Conservation (phyloP, 805 yeast genomes). For the Lachancea nothofagi region DNA sequence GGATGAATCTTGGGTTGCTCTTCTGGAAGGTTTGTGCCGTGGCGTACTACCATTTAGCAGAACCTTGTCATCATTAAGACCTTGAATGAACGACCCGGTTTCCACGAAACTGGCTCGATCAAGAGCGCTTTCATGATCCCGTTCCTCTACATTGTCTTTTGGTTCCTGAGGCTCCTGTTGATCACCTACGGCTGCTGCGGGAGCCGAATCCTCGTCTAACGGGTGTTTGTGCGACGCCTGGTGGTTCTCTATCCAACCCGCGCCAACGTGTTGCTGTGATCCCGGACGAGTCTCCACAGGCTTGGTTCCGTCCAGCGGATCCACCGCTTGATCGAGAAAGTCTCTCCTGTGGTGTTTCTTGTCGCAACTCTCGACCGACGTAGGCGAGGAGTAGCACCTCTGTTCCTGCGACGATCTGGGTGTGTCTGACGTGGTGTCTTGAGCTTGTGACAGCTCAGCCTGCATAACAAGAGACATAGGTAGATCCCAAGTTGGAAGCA, state of each 20-base stretch:
- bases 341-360: conserved; percentile 3
- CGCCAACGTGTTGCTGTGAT: not conserved
- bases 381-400: conserved; percentile 11
- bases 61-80: conserved; percentile 30
- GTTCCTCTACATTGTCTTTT: no score
- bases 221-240: conserved; percentile 1
- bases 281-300: not conserved
- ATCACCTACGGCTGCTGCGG: not conserved
- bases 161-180: no score
- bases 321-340: conserved; percentile 1
- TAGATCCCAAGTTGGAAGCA: no score
- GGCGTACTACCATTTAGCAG: conserved; percentile 31
- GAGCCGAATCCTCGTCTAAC: not conserved
- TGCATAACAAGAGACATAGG: conserved; percentile 7
- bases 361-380: conserved; percentile 11
- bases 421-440: conserved; percentile 9
- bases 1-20: conserved; percentile 22
- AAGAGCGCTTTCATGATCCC: conserved; percentile 12
- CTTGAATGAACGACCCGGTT: conserved; percentile 35
- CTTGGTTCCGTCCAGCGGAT: conserved; percentile 8
- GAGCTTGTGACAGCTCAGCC: conserved; percentile 6
- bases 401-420: conserved; percentile 12
- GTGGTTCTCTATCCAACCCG: not conserved
- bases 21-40: conserved; percentile 17
- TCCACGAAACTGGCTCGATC: conserved; percentile 18